Base-by-base conservation (phyloP, 768 basidiomycete species). In the Chlorophyllum brunneum region DNA sequence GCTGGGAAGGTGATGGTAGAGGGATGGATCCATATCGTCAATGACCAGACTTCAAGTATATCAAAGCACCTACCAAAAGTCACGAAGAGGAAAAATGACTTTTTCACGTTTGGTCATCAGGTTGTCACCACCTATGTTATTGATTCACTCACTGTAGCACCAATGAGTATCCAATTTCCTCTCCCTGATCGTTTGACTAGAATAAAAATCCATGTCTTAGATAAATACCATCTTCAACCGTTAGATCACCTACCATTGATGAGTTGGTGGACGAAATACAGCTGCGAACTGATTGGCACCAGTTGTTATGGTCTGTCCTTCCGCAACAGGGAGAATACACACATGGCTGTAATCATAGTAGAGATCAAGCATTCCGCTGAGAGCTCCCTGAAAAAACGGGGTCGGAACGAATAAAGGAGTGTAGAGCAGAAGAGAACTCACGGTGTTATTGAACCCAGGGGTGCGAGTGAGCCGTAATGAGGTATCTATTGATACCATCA, bases 331-430 rank as follows among this genome's bases (percentile, higher is more conserved):
- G 11, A 34, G 24, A 8, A 20, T 9, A 57, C 68, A 23, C 36
- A 75, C 74, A 69, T 76, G 54, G 73, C 67, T 7, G 74, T 75
- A 33, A 77, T 73, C 26, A 71, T 55, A 2, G 73, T 68, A 1
- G 74, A 70, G 11, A 74, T 56, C 15, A 77, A 62, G 47, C 75
- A 77, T 59, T 77, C 76, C 24, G 66, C 65, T 7, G 69, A 67
- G 65, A 55, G 61, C 47, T 60, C 57, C 5, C 59, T 60, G 44
- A 16, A n/a, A 15, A 16, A 16, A 26, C 27, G 8, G 24, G 18
- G 11, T 13, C 5, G 23, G 46, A 2, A 27, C 8, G 27, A 38
- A 10, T 0, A 22, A 9, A 11, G 5, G 33, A 13, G 43, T 40
- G 22, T 3, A 26, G 7, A 31, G 13, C 5, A n/a, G 4, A 59